Evolutionary conservation across 805 yeast genomes (phyloP), one percentile per base, ranked within the genome.

Genomic region (Kodamaea sagamina): DNA sequence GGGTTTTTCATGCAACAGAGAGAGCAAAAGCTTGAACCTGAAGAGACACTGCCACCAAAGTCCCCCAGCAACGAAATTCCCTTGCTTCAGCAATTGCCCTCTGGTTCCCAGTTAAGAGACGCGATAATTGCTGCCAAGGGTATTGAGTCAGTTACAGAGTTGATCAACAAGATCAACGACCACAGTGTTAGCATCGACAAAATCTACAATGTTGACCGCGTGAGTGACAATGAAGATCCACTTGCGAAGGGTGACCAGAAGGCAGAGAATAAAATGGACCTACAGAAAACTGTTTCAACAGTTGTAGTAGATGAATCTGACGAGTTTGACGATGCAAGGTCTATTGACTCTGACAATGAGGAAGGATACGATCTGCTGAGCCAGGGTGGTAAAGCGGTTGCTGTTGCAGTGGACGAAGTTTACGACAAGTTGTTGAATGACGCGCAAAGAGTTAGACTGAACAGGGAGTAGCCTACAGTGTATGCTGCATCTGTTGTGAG

Each of bases 91-190:
- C 67, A 62, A 4, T 63, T 78, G 41, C 84, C 84, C 1, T 73
- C 81, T 0, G 83, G 83, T 1, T 61, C 75, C 1, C 78, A 77
- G 50, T 64, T 78, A 18, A 55, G 83, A 34, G 80, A 77, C 47
- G 81, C 82, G 0, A 83, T 86, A 19, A 81, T 85, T 42, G 78
- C 79, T 45, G 89, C 89, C 3, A 84, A 84, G 54, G 92, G 92
- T 49, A 80, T 84, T 42, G 82, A 82, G 47, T 77, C 84, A 18
- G 84, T 84, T 7, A 73, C 75, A 15, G 87, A 84, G 44, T 71
- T 85, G 51, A 84, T 85, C 50, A 77, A 74, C 37, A 83, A 79
- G 50, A 85, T 85, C 41, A 79, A 77, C 53, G 71, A 71, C 42
- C 38, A 82, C 44, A 62, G 77, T 17, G 67, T 75, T 18, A 73